Evolutionary conservation across 345 rosid genomes (phyloP), one percentile per base, ranked within the genome.

Genomic region (Eucalyptus pumila): DNA sequence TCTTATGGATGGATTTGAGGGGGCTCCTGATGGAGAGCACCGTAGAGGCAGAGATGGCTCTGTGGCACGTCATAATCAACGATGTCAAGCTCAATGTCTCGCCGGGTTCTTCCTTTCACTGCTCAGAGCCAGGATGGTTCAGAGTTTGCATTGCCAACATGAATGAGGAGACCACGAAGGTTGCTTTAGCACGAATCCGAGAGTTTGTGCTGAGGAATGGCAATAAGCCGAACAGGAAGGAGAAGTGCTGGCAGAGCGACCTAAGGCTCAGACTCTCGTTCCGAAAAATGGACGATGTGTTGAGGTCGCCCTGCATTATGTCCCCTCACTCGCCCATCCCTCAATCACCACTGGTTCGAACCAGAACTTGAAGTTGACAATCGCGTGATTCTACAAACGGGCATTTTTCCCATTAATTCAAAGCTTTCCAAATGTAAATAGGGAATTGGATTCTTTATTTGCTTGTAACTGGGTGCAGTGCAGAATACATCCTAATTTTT

Each of bases 71-170:
- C 89, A 96, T 98, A 30, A 96, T 97, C 49, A 91, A 96, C 21
- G 94, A 98, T 67, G 97, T 96, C 42, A 97, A 96, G 94, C 96
- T 98, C 30, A 98, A 97, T 51, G 97, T 98, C 23, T 97, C 99
- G 37, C 98, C 99, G 1, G 99, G 99, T 34, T 93, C 94, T 50
- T 96, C 99, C 34, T 97, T 95, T 88, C 99, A 96, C 88, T 97
- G 99, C 92, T 88, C 92, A 2, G 96, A 96, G 90, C 97, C 97
- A 3, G 99, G 99, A 7, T 98, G 99, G 99, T 98, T 97, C 90
- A 91, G 99, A 88, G 99, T 96, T 67, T 98, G 99, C 92, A 92
- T 96, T 83, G 99, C 98, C 10, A 97, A 97, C 92, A 98, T 97
- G 97, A 97, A 97, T 89, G 94, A 95, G 24, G 83, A 88, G 87